Percentiles rank a stretch among this genome's conserved stretches.
Conservation (phyloP, 1,139 yeast genomes). For the Hyphopichia khmerensis region DNA sequence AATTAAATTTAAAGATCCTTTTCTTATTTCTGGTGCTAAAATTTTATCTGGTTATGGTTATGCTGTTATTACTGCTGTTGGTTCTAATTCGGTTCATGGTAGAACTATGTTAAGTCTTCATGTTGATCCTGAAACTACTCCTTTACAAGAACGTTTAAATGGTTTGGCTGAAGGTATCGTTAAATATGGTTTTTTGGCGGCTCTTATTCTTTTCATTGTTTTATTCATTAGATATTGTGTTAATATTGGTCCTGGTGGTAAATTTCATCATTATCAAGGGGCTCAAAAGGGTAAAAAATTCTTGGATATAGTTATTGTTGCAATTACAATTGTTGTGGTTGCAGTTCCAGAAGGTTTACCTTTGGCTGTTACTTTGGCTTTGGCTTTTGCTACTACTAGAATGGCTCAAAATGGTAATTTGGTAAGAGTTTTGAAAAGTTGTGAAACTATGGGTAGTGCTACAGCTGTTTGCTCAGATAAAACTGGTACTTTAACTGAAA, state of each 20-base stretch:
- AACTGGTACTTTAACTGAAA: conserved; percentile 94
- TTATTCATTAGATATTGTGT: conserved; percentile 75
- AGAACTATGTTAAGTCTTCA: conserved; percentile 81
- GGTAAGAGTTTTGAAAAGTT: conserved; percentile 88
- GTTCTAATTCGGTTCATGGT: conserved; percentile 85
- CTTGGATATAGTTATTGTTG: conserved; percentile 81
- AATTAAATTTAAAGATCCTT: conserved; percentile 62
- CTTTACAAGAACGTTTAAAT: conserved; percentile 81
- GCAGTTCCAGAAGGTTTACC: conserved; percentile 99
- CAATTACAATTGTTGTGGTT: conserved; percentile 90
- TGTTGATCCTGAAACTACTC: conserved; percentile 79
- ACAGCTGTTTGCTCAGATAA: conserved; percentile 96
- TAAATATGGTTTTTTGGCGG: conserved; percentile 86
- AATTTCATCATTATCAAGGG: conserved; percentile 43
- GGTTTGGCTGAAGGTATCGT: conserved; percentile 90
- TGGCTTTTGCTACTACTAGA: conserved; percentile 96
- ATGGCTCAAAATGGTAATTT: conserved; percentile 96
- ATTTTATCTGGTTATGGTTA: conserved; percentile 83
- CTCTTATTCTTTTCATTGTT: conserved; percentile 72
- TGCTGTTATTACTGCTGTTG: conserved; percentile 88
- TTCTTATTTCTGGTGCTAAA: conserved; percentile 88
- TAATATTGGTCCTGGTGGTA: conserved; percentile 57
- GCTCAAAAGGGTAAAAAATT: conserved; percentile 84
- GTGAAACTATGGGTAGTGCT: conserved; percentile 99
- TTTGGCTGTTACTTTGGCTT: conserved; percentile 89